Percentiles rank a stretch among this genome's conserved stretches.
These are phyloP conservation scores for Daldinia decipiens DNA, from an alignment of 495 filamentous ascomycete species.

Conservation along the genomic window DNA sequence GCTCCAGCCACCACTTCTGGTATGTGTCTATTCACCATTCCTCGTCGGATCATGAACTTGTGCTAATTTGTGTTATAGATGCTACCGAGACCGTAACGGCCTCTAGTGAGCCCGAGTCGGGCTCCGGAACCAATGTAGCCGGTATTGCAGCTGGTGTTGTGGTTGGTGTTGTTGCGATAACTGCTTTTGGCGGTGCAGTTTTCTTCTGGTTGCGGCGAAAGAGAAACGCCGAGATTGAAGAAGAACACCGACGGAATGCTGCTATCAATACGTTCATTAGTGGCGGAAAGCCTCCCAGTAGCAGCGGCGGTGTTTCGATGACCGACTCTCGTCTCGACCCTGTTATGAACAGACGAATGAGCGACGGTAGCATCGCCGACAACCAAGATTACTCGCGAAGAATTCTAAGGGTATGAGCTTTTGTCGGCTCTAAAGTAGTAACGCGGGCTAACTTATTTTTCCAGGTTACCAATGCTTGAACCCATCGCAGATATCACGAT, in stretches of 20 bases:
- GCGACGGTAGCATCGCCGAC: slow-evolving; percentile 97
- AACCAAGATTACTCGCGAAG: slow-evolving; percentile 96
- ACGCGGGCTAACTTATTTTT: slow-evolving; percentile 39
- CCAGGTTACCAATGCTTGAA: slow-evolving; percentile 68
- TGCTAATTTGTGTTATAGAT: slow-evolving; percentile 23
- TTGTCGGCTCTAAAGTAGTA: background rate
- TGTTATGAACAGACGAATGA: slow-evolving; percentile 87
- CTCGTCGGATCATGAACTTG: background rate
- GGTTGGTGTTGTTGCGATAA: slow-evolving; percentile 78
- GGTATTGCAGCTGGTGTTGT: slow-evolving; percentile 91
- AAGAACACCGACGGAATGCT: slow-evolving; percentile 80
- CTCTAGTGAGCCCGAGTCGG: slow-evolving; percentile 61
- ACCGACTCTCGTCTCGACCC: slow-evolving; percentile 89
- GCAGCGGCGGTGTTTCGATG: slow-evolving; percentile 68
- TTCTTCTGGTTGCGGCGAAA: slow-evolving; percentile 82
- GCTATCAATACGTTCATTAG: slow-evolving; percentile 73
- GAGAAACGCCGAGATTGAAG: slow-evolving; percentile 76
- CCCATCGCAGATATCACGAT: slow-evolving; percentile 54
- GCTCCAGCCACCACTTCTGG: slow-evolving; percentile 35
- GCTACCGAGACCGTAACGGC: slow-evolving; percentile 41
- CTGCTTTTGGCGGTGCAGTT: slow-evolving; percentile 69
- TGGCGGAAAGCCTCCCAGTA: slow-evolving; percentile 65
- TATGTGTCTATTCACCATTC: slow-evolving; percentile 20
- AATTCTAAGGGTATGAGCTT: slow-evolving; percentile 81
- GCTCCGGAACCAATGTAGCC: slow-evolving; percentile 55